Conservation (phyloP, 257 asterid species). For the Nicotiana attenuata region DNA sequence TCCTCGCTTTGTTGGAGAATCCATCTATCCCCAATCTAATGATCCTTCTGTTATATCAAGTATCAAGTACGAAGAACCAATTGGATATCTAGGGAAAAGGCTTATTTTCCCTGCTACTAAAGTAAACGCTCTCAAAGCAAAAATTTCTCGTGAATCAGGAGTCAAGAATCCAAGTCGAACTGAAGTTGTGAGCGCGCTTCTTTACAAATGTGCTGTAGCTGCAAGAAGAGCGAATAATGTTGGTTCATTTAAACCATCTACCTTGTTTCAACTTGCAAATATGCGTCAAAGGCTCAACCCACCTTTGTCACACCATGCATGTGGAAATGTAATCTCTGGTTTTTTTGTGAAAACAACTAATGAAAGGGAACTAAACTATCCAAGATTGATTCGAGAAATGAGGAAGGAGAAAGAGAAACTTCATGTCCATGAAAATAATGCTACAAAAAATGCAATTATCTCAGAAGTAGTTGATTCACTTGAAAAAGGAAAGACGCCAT, state of each 20-base stretch:
- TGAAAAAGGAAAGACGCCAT: not conserved
- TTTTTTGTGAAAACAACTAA: not conserved
- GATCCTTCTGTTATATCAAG: not conserved
- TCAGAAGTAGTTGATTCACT: not conserved
- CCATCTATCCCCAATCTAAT: not conserved
- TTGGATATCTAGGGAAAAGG: not conserved
- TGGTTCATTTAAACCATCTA: not conserved
- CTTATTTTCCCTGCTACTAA: not conserved
- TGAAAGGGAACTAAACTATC: not conserved
- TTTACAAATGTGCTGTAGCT: not conserved
- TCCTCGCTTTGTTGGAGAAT: not conserved
- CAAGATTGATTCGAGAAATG: not conserved
- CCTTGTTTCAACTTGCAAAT: not conserved
- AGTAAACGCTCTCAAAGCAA: not conserved
- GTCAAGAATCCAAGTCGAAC: not conserved
- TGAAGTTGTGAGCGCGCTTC: slow-evolving; percentile 7
- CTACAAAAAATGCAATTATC: not conserved
- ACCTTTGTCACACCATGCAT: not conserved
- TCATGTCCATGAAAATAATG: not conserved
- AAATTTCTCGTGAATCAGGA: not conserved
- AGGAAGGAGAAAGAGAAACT: slow-evolving; percentile 4
- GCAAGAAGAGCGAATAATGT: not conserved
- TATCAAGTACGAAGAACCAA: not conserved
- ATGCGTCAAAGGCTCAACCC: not conserved
- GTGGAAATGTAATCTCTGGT: not conserved